These are phyloP conservation scores for Leccinum fuscescens DNA, from an alignment of 1,284 basidiomycete genomes.

Conservation along the genomic window DNA sequence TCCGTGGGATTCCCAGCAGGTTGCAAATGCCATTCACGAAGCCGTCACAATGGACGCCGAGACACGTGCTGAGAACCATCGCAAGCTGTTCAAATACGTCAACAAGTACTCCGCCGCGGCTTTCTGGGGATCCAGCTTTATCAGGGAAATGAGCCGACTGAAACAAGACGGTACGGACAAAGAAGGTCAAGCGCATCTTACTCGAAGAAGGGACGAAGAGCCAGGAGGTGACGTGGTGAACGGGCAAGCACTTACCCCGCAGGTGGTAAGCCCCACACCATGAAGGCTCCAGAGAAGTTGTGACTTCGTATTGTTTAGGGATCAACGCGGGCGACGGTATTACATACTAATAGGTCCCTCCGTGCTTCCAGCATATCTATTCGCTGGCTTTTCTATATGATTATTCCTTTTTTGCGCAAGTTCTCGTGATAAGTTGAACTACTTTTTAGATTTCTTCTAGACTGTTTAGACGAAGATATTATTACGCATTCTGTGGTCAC, in stretches of 20 bases:
- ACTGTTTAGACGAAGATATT: slow-evolving; percentile 24
- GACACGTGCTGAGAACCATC: slow-evolving; percentile 85
- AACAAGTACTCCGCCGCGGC: slow-evolving; percentile 90
- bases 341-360: slow-evolving; percentile 18
- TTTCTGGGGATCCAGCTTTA: slow-evolving; percentile 91
- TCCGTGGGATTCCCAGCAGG: slow-evolving; percentile 94
- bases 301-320: slow-evolving; percentile 34
- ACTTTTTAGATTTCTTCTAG: slow-evolving; percentile 21
- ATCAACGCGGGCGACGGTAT: slow-evolving; percentile 22
- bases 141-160: slow-evolving; percentile 76
- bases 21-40: slow-evolving; percentile 93
- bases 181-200: slow-evolving; percentile 34
- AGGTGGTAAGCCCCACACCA: slow-evolving; percentile 36
- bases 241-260: slow-evolving; percentile 31
- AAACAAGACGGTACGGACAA: slow-evolving; percentile 42
- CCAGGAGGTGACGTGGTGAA: slow-evolving; percentile 31
- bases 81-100: slow-evolving; percentile 94
- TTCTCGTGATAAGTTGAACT: slow-evolving; percentile 17
- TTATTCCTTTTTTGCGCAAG: slow-evolving; percentile 38
- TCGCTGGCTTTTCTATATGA: slow-evolving; percentile 38
- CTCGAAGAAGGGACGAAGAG: slow-evolving; percentile 25
- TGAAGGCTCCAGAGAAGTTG: slow-evolving; percentile 30
- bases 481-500: slow-evolving; percentile 11
- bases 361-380: slow-evolving; percentile 31
- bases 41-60: slow-evolving; percentile 88